Evolutionary conservation across 1,139 yeast genomes (phyloP), one percentile per base, ranked within the genome.

Genomic region (Yamadazyma sp.): DNA sequence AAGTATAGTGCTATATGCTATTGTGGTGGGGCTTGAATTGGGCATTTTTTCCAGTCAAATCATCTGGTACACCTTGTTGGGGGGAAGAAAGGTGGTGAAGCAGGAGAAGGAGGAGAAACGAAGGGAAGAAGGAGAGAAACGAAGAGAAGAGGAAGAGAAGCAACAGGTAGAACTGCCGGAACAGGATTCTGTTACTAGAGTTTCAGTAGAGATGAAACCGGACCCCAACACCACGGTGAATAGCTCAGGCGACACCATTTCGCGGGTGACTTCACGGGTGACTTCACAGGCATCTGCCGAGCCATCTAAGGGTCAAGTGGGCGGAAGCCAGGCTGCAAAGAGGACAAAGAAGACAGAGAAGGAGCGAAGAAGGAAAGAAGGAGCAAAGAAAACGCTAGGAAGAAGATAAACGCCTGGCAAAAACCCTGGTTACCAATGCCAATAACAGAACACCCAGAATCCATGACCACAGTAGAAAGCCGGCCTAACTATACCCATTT

Each of bases 11-110:
- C 67, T 89, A 33, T 90, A 89, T 56, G 74, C 79, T 8, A 67
- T 87, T 17, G 88, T 90, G 35, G 73, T 88, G 13, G 79, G 64
- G 0, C 56, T 89, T 54, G 97, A 90, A 54, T 44, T 80, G 3
- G 97, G 97, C 0, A 86, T 90, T 21, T 80, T 86, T 49, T 31
- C 65, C 0, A 76, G 87, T 41, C 96, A 88, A 38, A 51, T 70
- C 12, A 63, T 84, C 7, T 89, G 96, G 96, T 74, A 78, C 53
- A n/a, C 24, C 2, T 43, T 82, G 22, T 64, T 87, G 40, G 73
- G 62, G 1, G 64, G 71, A 3, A 48, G 60, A 28, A 42, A 46
- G 16, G 52, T 60, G 6, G 40, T 61, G 9, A 46, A 46, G 24
- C 54, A 58, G 36, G 65, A 55, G 40, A 61, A 61, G 44, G 50